phyloP scores from a whole-genome alignment of 768 basidiomycete genomes.

The Multifurca ochricompacta region DNA sequence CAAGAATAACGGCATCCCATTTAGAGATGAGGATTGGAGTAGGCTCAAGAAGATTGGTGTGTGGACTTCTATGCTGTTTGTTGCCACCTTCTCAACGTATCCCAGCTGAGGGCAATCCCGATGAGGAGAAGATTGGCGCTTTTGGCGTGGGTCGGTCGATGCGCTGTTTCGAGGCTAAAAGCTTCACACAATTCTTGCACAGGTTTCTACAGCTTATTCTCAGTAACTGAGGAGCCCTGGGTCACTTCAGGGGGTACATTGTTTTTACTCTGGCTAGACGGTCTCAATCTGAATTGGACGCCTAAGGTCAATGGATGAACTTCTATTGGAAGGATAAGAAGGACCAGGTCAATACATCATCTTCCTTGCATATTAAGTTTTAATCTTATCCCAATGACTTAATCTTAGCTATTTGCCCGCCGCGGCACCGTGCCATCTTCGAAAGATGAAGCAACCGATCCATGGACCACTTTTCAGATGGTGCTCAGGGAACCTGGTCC shows the following conservation, averaged over 20 bases:
- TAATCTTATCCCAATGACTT: background rate
- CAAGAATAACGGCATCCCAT: conserved; percentile 79
- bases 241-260: conserved; percentile 67
- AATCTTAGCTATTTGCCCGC: conserved; percentile 64
- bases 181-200: background rate
- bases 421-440: conserved; percentile 54
- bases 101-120: conserved; percentile 85
- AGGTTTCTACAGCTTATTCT: conserved; percentile 78
- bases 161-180: background rate
- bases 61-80: background rate
- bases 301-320: conserved; percentile 78
- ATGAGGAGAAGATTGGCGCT: conserved; percentile 93
- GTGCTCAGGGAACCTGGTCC: conserved; percentile 70
- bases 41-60: conserved; percentile 82
- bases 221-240: conserved; percentile 76
- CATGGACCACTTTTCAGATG: conserved; percentile 92
- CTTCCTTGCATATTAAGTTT: background rate
- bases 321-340: conserved; percentile 95
- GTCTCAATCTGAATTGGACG: conserved; percentile 24
- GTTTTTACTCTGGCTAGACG: conserved; percentile 23
- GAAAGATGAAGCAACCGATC: conserved; percentile 28
- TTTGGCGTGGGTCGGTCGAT: conserved; percentile 65
- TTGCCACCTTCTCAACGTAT: background rate
- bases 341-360: conserved; percentile 66
- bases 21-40: conserved; percentile 82